Conservation (phyloP, 345 rosid species). For the Lepidium aucheri region DNA sequence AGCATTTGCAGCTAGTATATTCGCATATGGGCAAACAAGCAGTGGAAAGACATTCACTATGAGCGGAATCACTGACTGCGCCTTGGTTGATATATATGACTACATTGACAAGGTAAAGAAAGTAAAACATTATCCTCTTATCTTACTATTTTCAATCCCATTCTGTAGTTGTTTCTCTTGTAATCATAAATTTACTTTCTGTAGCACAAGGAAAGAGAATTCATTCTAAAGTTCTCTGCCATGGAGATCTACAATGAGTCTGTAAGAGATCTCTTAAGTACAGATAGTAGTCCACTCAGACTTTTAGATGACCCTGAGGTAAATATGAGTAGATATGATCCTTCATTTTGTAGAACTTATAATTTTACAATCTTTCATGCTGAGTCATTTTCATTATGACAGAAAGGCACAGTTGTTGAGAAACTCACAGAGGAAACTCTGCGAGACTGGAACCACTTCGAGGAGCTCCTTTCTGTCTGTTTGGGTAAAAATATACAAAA, state of each 20-base stretch:
- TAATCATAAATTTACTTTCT: background rate
- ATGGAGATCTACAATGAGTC: slow-evolving; percentile 95
- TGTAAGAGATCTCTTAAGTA: slow-evolving; percentile 74
- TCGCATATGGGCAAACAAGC: slow-evolving; percentile 95
- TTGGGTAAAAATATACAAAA: slow-evolving; percentile 43
- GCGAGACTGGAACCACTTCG: slow-evolving; percentile 69
- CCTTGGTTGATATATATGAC: slow-evolving; percentile 70
- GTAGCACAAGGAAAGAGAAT: slow-evolving; percentile 80
- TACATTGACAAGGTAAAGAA: slow-evolving; percentile 53
- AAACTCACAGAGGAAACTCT: slow-evolving; percentile 72
- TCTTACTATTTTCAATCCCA: background rate
- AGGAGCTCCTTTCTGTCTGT: slow-evolving; percentile 60
- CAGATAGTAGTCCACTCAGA: slow-evolving; percentile 62
- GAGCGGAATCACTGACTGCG: slow-evolving; percentile 68
- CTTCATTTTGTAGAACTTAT: slow-evolving; percentile 3
- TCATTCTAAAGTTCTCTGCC: slow-evolving; percentile 68
- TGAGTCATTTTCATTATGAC: slow-evolving; percentile 18
- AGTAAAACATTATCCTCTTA: background rate
- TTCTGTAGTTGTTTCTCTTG: background rate
- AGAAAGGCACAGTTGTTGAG: slow-evolving; percentile 91
- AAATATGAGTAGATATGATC: slow-evolving; percentile 38
- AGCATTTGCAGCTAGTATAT: slow-evolving; percentile 62
- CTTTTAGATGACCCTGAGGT: slow-evolving; percentile 96
- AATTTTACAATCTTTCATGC: background rate
- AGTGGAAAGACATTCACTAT: slow-evolving; percentile 90